These are phyloP conservation scores for Colletotrichum nymphaeae DNA, from an alignment of 2,329 filamentous ascomycete species.

Conservation along the genomic window DNA sequence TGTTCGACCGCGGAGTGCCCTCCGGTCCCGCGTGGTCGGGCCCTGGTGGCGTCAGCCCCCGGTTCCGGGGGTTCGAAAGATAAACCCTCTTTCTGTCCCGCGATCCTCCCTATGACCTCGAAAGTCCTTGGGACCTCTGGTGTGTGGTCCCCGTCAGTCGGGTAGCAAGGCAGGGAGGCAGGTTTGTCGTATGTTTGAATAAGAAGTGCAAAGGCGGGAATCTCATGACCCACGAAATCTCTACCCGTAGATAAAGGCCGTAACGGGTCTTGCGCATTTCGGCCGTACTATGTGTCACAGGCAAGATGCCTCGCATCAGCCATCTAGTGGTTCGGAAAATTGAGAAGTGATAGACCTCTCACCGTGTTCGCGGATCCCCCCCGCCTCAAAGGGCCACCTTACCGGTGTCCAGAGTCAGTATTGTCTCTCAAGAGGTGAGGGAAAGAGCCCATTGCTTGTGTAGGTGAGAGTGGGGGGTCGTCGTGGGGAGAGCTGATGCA, in stretches of 20 bases:
- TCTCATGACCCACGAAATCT: not conserved
- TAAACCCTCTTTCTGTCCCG: slow-evolving; percentile 2
- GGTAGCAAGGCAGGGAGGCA: not conserved
- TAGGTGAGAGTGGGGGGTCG: not conserved
- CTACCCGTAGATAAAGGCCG: slow-evolving; percentile 25
- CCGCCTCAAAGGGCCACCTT: not conserved
- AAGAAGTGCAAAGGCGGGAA: not conserved
- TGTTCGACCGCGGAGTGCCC: not conserved
- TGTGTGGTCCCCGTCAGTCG: not conserved
- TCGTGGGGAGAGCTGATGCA: not conserved
- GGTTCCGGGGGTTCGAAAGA: slow-evolving; percentile 6
- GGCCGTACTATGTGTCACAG: slow-evolving; percentile 16
- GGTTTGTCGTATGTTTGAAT: not conserved
- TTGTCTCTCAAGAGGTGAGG: not conserved
- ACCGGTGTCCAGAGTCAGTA: not conserved
- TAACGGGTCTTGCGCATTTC: slow-evolving; percentile 22
- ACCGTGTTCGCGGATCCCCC: not conserved
- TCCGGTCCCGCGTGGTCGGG: slow-evolving; percentile 33
- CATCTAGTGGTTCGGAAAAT: not conserved
- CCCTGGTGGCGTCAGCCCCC: slow-evolving; percentile 22
- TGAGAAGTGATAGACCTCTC: slow-evolving; percentile 15
- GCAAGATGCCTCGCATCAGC: not conserved
- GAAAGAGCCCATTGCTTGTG: not conserved
- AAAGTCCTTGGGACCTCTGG: not conserved
- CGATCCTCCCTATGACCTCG: not conserved